These are phyloP conservation scores for Vanderwaltozyma verrucispora DNA, from an alignment of 805 yeast species.

Conservation along the genomic window DNA sequence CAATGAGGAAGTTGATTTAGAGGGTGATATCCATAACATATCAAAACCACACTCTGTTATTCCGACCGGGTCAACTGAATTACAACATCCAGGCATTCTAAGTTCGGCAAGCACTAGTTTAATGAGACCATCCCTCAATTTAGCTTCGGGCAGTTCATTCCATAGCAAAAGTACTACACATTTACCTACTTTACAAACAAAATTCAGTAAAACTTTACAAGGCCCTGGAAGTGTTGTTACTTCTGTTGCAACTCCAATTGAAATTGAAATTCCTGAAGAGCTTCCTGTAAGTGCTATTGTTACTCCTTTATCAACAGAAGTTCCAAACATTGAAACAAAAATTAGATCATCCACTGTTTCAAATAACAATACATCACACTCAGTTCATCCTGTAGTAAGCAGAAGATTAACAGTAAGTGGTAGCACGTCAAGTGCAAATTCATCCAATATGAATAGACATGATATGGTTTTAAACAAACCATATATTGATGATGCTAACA, in stretches of 20 bases:
- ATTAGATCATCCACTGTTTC: slow-evolving; percentile 29
- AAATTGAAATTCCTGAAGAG: slow-evolving; percentile 54
- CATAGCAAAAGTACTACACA: slow-evolving; percentile 24
- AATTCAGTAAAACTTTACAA: slow-evolving; percentile 13
- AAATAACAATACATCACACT: slow-evolving; percentile 5
- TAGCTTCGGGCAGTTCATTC: slow-evolving; percentile 1
- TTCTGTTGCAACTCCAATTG: slow-evolving; percentile 45
- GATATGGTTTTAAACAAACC: slow-evolving; percentile 3
- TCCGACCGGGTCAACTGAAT: background rate
- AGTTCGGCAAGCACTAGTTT: background rate
- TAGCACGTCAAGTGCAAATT: slow-evolving; percentile 4
- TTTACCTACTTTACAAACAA: slow-evolving; percentile 22
- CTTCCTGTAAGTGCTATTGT: slow-evolving; percentile 21
- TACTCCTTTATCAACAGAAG: slow-evolving; percentile 20
- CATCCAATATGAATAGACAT: slow-evolving; percentile 18
- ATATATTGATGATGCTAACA: slow-evolving; percentile 6
- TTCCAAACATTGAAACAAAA: slow-evolving; percentile 29
- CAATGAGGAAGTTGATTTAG: slow-evolving; percentile 12
- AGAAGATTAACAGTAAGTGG: slow-evolving; percentile 26
- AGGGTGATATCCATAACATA: slow-evolving; percentile 8
- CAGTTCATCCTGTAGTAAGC: slow-evolving; percentile 11
- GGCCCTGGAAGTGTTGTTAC: slow-evolving; percentile 25
- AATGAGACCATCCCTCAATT: slow-evolving; percentile 1
- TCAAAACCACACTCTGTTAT: background rate
- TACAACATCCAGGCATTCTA: background rate